These are phyloP conservation scores for Ophiocordyceps robertsii DNA, from an alignment of 2,329 filamentous ascomycete species.

Conservation along the genomic window DNA sequence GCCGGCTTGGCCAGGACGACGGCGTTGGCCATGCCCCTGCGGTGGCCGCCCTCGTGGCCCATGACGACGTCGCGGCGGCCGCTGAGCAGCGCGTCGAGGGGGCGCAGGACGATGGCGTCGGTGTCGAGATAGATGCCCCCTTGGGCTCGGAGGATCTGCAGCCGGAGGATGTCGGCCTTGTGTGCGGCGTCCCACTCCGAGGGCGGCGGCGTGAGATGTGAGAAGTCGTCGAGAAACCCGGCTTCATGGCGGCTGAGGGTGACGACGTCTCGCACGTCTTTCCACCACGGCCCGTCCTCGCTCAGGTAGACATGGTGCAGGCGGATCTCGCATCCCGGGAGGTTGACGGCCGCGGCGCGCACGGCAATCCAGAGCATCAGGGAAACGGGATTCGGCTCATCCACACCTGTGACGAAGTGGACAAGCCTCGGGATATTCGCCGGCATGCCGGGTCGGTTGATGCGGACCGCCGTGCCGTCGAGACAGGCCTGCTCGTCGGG, in stretches of 20 bases:
- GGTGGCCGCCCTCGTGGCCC: constrained; percentile 1
- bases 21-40: neutral
- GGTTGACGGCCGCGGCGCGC: neutral
- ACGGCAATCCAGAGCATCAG: neutral
- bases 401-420: neutral
- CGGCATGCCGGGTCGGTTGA: neutral
- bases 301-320: neutral
- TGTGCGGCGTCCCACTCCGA: neutral
- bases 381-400: neutral
- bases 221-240: neutral
- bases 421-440: neutral
- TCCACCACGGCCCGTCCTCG: constrained; percentile 1
- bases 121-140: constrained; percentile 1
- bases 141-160: neutral
- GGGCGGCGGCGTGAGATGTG: neutral
- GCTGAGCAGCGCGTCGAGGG: neutral
- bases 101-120: neutral
- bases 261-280: neutral
- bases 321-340: neutral
- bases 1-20: neutral
- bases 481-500: neutral
- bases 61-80: neutral
- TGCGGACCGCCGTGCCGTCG: neutral
- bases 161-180: constrained; percentile 1
- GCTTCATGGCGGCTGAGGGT: neutral